Evolutionary conservation across 2,329 filamentous ascomycete species (phyloP), one percentile per base, ranked within the genome.

Genomic region (Penicillium sp.): DNA sequence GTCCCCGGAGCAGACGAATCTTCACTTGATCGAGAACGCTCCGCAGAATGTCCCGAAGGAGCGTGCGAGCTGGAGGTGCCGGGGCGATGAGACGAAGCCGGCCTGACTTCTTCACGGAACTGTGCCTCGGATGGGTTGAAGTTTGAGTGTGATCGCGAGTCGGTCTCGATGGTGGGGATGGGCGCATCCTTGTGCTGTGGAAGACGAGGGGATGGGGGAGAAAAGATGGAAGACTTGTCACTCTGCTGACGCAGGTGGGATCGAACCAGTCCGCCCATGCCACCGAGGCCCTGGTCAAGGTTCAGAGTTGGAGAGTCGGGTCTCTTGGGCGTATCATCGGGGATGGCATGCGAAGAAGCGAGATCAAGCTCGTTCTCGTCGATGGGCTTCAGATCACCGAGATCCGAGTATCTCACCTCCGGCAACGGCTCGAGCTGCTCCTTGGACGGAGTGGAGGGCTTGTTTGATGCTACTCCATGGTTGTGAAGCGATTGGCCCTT

Each of bases 161-260:
- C 31, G 36, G n/a, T 10, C 13, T 14, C 38, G 5, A 10, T 18
- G 31, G 24, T 53, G 34, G 50, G 24, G 16, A 32, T 47, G 16
- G 67, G 45, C 3, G 40, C 36, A 10, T 74, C 71, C 10, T 69
- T 60, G 29, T 66, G 68, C 4, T 72, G 57, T 41, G 71, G 64
- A 27, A 79, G 59, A 3, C 60, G 61, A 34, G 72, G 70, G 9
- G 77, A 77, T 22, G 73, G 75, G 52, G 75, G 75, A 24, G 83
- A 84, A 61, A 90, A 91, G 24, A 94, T 80, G 0, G 91, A 95
- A 1, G 93, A 97, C 13, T 85, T 82, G 54, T 87, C 88, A 74
- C 93, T 97, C 59, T 88, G 85, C 32, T 85, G 85, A 47, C 94
- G 86, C 39, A 97, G 77, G 77, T 97, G 94, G 57, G 92, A 88